Conservation (phyloP, 2,329 filamentous ascomycete genomes). For the Aspergillus pseudoglaucus region DNA sequence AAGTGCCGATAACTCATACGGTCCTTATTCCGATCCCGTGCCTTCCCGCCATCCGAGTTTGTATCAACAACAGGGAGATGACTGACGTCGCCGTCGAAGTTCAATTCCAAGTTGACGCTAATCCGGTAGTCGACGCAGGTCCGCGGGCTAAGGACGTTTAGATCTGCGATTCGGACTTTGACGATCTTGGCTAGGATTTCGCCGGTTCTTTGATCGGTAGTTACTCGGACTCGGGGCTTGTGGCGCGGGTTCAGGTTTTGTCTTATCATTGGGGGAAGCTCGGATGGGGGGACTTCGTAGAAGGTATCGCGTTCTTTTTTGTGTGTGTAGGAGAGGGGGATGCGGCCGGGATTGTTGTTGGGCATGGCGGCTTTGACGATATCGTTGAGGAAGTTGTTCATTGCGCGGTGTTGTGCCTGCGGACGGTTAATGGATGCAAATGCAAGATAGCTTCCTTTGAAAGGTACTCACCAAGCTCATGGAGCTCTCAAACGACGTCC, state of each 20-base stretch:
- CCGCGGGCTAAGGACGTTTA: conserved; percentile 77
- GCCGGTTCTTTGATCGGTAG: conserved; percentile 65
- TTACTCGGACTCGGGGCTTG: conserved; percentile 64
- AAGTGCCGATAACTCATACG: conserved; percentile 85
- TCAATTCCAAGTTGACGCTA: conserved; percentile 90
- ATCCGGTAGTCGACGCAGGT: conserved; percentile 83
- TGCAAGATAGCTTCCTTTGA: neutral
- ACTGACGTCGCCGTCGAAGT: conserved; percentile 64
- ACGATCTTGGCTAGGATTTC: conserved; percentile 75
- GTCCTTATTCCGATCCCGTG: conserved; percentile 70
- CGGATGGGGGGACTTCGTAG: conserved; percentile 61
- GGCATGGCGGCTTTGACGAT: conserved; percentile 48
- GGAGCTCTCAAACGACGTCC: conserved; percentile 70
- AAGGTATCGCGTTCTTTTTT: conserved; percentile 78
- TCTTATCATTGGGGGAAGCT: conserved; percentile 59
- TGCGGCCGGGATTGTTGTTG: conserved; percentile 29
- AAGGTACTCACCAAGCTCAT: conserved; percentile 70
- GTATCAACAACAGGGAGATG: conserved; percentile 42
- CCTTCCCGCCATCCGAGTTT: conserved; percentile 29
- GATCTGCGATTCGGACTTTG: conserved; percentile 79
- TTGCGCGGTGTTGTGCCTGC: conserved; percentile 69
- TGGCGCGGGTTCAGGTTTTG: conserved; percentile 55
- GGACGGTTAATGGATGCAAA: neutral
- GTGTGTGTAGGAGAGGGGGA: conserved; percentile 67
- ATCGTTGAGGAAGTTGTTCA: conserved; percentile 82